Percentiles rank a stretch among this genome's conserved stretches.
Conservation (phyloP, 306 rosid genomes). For the Gynostemma pentaphyllum region DNA sequence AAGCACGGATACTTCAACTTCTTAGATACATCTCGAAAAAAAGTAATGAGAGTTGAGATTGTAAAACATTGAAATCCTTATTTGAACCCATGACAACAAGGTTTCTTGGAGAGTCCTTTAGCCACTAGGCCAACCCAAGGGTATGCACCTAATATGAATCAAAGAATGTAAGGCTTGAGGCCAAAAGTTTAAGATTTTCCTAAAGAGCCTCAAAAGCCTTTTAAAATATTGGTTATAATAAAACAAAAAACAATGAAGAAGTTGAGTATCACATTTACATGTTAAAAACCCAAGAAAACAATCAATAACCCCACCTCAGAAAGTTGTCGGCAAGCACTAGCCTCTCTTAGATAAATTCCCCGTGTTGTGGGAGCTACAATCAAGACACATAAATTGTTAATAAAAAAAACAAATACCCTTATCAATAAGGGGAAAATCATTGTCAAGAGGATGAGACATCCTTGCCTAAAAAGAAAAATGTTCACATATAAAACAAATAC, state of each 20-base stretch:
- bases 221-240: no score
- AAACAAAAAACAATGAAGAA: neutral
- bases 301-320: slow-evolving; percentile 63
- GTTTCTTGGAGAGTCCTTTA: no score
- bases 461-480: neutral
- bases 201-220: no score
- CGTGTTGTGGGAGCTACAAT: slow-evolving; percentile 62
- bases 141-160: no score
- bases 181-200: no score
- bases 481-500: neutral
- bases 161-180: no score
- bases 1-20: no score
- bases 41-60: no score
- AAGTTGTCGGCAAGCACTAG: slow-evolving; percentile 53
- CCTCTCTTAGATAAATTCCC: slow-evolving; percentile 93
- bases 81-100: no score
- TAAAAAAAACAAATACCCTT: neutral
- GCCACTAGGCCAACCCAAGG: no score
- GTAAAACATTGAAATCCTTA: no score
- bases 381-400: slow-evolving; percentile 8
- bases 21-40: no score
- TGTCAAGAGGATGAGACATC: neutral
- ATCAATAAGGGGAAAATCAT: neutral
- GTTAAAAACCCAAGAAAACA: slow-evolving; percentile 11
- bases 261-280: neutral